Percentiles rank a stretch among this genome's conserved stretches.
Evolutionary conservation across 2,329 filamentous ascomycete species (phyloP).

Genomic region (Diaporthe amygdali): DNA sequence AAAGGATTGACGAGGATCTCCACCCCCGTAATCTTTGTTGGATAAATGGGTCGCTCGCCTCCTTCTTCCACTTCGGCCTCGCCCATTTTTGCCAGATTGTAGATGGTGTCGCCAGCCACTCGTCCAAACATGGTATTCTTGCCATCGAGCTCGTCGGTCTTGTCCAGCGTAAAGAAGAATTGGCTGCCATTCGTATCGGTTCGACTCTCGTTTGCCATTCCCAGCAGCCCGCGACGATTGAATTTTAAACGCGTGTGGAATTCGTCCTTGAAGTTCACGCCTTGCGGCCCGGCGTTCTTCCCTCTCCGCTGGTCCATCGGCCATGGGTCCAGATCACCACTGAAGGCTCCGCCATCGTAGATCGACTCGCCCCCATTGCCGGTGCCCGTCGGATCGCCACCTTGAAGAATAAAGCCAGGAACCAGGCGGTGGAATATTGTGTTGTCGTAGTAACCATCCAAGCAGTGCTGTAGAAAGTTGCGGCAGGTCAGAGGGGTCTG

Average conservation of each 20-base stretch:
- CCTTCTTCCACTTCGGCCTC: slow-evolving; percentile 82
- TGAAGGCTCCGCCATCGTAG: slow-evolving; percentile 81
- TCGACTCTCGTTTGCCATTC: slow-evolving; percentile 90
- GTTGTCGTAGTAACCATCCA: slow-evolving; percentile 94
- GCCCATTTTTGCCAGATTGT: slow-evolving; percentile 92
- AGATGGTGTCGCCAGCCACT: slow-evolving; percentile 92
- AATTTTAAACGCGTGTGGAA: slow-evolving; percentile 92
- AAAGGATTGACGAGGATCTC: slow-evolving; percentile 86
- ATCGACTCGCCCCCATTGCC: slow-evolving; percentile 92
- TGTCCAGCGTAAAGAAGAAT: slow-evolving; percentile 93
- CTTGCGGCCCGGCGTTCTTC: slow-evolving; percentile 62
- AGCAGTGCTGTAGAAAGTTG: slow-evolving; percentile 93
- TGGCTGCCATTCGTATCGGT: slow-evolving; percentile 89
- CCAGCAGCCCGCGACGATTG: slow-evolving; percentile 86
- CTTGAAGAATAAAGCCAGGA: slow-evolving; percentile 91
- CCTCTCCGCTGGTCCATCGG: slow-evolving; percentile 70
- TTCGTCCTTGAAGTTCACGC: slow-evolving; percentile 77
- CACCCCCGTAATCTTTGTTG: slow-evolving; percentile 75
- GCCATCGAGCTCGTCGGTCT: slow-evolving; percentile 81
- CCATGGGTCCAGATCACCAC: slow-evolving; percentile 75
- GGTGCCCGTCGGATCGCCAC: slow-evolving; percentile 91
- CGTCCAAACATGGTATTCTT: slow-evolving; percentile 95
- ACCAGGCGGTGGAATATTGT: slow-evolving; percentile 95
- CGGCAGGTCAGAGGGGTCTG: slow-evolving; percentile 90
- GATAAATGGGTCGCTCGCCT: slow-evolving; percentile 84